A percentile compares a stretch with the other conserved stretches of the same genome.
These are phyloP conservation scores for Termitomyces titanicus DNA, from an alignment of 768 basidiomycete genomes.

Conservation along the genomic window DNA sequence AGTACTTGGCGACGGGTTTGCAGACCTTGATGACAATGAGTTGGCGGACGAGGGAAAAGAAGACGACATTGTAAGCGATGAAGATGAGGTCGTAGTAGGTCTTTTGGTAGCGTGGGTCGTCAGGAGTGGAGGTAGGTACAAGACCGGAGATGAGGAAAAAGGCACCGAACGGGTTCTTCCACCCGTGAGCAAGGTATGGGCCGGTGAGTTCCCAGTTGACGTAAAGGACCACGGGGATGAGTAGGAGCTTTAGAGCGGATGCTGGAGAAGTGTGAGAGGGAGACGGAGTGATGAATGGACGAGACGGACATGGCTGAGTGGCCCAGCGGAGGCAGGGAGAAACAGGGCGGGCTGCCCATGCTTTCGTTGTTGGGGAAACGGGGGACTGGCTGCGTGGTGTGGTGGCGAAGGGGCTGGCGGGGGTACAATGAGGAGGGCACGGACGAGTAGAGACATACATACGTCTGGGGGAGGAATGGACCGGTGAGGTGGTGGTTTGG, in stretches of 20 bases:
- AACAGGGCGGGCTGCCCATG: slow-evolving; percentile 15
- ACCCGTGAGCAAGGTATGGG: slow-evolving; percentile 39
- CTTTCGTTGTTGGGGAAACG: slow-evolving; percentile 10
- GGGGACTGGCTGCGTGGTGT: slow-evolving; percentile 37
- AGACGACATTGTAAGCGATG: slow-evolving; percentile 76
- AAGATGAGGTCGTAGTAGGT: slow-evolving; percentile 75
- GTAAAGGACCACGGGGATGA: slow-evolving; percentile 58
- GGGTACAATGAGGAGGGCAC: slow-evolving; percentile 16
- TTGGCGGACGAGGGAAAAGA: slow-evolving; percentile 89
- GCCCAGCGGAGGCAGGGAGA: slow-evolving; percentile 66
- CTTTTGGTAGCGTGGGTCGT: slow-evolving; percentile 67
- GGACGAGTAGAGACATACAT: not conserved
- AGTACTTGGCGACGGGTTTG: slow-evolving; percentile 61
- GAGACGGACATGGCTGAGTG: slow-evolving; percentile 48
- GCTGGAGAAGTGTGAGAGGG: slow-evolving; percentile 29
- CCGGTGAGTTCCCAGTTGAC: slow-evolving; percentile 57
- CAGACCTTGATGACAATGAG: slow-evolving; percentile 60
- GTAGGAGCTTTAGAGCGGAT: slow-evolving; percentile 64
- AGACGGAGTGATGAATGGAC: not conserved
- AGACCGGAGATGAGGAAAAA: slow-evolving; percentile 71
- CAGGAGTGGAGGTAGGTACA: slow-evolving; percentile 45
- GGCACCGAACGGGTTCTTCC: slow-evolving; percentile 70
- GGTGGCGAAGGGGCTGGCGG: not conserved
- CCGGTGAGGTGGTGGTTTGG: slow-evolving; percentile 59
- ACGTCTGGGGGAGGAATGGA: slow-evolving; percentile 65